Evolutionary conservation across 2,329 filamentous ascomycete species (phyloP).

Genomic region (Aureobasidium namibiae): DNA sequence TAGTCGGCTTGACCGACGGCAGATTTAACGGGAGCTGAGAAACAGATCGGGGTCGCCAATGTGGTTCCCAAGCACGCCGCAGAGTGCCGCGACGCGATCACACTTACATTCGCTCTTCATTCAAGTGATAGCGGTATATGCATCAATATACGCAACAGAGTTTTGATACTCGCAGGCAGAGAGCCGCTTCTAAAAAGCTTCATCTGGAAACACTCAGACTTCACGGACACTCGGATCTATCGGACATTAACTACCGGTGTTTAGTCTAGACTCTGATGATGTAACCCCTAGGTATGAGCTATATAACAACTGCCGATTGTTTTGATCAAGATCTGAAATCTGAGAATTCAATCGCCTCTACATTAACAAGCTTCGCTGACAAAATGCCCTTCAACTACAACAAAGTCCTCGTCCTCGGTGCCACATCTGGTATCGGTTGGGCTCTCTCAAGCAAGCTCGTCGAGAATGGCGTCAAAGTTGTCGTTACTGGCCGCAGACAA

Average conservation of each 20-base stretch:
- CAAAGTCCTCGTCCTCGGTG: slow-evolving; percentile 47
- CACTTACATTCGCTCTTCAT: background rate
- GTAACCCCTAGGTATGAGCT: background rate
- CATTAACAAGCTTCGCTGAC: background rate
- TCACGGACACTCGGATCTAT: background rate
- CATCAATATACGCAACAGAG: background rate
- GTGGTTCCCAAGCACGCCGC: background rate
- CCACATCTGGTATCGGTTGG: slow-evolving; percentile 43
- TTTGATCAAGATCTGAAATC: background rate
- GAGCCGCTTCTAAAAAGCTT: background rate
- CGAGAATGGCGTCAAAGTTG: slow-evolving; percentile 38
- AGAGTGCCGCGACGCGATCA: background rate
- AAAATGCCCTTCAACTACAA: slow-evolving; percentile 40
- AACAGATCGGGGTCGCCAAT: background rate
- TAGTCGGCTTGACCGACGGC: background rate
- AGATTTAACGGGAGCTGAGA: background rate
- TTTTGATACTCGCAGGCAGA: background rate
- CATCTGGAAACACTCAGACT: background rate
- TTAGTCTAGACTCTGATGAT: background rate
- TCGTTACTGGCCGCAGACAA: slow-evolving; percentile 44
- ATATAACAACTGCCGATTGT: background rate
- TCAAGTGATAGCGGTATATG: too few species aligned
- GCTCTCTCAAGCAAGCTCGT: slow-evolving; percentile 44
- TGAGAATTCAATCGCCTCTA: background rate
- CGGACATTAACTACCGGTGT: background rate